phyloP scores from a whole-genome alignment of 345 rosid species.

The Draba incana region DNA sequence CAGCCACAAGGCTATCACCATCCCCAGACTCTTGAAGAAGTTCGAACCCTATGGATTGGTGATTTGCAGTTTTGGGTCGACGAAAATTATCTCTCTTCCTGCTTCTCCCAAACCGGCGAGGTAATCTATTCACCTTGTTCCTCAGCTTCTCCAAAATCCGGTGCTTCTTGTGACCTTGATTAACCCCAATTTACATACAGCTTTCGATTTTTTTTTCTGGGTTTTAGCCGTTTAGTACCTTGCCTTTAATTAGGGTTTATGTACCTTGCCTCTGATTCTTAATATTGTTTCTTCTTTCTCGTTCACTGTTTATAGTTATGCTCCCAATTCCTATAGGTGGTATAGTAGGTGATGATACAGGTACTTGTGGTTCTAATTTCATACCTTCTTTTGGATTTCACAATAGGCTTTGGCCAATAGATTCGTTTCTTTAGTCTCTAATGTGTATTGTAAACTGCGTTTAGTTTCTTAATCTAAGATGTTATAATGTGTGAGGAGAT shows the following conservation, averaged over 20 bases:
- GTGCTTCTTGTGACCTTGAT: not conserved
- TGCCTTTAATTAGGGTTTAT: not conserved
- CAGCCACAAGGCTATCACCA: slow-evolving; percentile 72
- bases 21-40: slow-evolving; percentile 87
- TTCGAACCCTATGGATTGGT: slow-evolving; percentile 96
- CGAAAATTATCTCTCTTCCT: slow-evolving; percentile 77
- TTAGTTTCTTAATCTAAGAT: slow-evolving; percentile 10
- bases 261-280: not conserved
- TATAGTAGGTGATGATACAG: slow-evolving; percentile 3
- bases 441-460: not conserved
- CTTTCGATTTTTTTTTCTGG: slow-evolving; percentile 7
- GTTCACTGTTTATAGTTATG: not conserved
- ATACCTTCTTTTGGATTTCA: not conserved
- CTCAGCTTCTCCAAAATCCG: not conserved
- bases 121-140: slow-evolving; percentile 40
- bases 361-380: not conserved
- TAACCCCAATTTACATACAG: not conserved
- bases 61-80: slow-evolving; percentile 97
- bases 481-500: not conserved
- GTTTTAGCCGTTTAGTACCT: not conserved
- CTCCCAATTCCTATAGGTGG: not conserved
- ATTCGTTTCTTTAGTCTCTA: not conserved
- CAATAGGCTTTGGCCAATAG: not conserved
- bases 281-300: slow-evolving; percentile 2
- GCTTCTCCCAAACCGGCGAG: slow-evolving; percentile 98